These are phyloP conservation scores for Malus orientalis DNA, from an alignment of 306 rosid genomes.

Conservation along the genomic window DNA sequence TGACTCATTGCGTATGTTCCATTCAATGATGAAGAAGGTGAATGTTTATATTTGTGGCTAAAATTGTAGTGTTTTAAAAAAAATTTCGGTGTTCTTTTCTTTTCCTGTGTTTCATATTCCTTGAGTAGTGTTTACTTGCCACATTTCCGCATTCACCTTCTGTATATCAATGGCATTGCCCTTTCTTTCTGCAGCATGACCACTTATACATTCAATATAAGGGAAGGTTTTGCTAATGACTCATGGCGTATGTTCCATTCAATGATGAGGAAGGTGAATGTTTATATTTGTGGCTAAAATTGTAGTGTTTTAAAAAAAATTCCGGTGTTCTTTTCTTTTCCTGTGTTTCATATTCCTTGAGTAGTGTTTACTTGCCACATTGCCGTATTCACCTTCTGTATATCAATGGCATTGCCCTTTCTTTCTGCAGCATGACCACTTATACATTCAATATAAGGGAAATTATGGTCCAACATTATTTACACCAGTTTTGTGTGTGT, in stretches of 20 bases:
- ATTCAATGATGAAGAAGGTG: slow-evolving; percentile 26
- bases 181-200: too few species aligned
- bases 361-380: neutral
- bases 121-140: neutral
- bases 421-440: neutral
- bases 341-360: neutral
- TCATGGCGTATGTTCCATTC: slow-evolving; percentile 12
- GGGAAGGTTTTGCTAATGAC: slow-evolving; percentile 18
- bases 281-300: neutral
- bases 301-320: neutral
- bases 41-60: neutral
- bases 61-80: neutral
- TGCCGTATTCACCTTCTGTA: neutral
- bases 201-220: too few species aligned
- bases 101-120: neutral
- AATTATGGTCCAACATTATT: neutral
- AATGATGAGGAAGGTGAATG: slow-evolving; percentile 26
- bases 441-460: neutral
- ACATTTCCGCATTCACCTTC: neutral
- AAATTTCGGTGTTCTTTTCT: neutral
- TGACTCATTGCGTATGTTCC: slow-evolving; percentile 15
- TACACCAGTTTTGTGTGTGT: neutral
- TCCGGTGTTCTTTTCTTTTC: too few species aligned
- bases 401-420: neutral
- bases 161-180: neutral